phyloP scores from a whole-genome alignment of 495 filamentous ascomycete genomes.

The Penicillium longicatenatum region DNA sequence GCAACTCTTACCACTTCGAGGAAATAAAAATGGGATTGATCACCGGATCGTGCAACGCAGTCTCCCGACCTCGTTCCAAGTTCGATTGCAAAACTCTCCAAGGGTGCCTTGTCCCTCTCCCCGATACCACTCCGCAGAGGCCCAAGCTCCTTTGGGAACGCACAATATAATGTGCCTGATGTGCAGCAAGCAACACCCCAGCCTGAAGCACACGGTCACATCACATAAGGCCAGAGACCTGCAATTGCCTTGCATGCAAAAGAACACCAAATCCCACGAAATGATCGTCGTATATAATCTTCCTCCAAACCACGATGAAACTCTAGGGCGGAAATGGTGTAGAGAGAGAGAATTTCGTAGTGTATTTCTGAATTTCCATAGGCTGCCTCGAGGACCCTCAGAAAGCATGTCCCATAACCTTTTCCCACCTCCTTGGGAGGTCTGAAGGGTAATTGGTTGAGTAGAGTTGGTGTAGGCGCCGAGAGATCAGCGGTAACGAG shows the following conservation, averaged over 20 bases:
- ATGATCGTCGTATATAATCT: background rate
- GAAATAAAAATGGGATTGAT: constrained; percentile 9
- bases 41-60: constrained; percentile 11
- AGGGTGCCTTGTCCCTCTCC: constrained; percentile 8
- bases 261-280: background rate
- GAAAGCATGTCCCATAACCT: background rate
- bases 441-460: constrained; percentile 22
- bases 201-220: constrained; percentile 24
- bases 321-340: background rate
- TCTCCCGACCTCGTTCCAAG: constrained; percentile 12
- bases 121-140: constrained; percentile 22
- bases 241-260: background rate
- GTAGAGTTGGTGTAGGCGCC: constrained; percentile 24
- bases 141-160: constrained; percentile 30
- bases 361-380: background rate
- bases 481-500: constrained; percentile 23
- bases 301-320: background rate
- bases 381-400: background rate
- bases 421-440: background rate
- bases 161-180: constrained; percentile 18
- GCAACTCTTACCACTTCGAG: constrained; percentile 3
- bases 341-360: background rate
- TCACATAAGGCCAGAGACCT: constrained; percentile 15
- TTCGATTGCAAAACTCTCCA: constrained; percentile 24
- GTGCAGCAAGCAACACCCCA: constrained; percentile 22